Base-by-base conservation (phyloP, 441 rosid genomes). In the Pelargonium myrrhifolium region DNA sequence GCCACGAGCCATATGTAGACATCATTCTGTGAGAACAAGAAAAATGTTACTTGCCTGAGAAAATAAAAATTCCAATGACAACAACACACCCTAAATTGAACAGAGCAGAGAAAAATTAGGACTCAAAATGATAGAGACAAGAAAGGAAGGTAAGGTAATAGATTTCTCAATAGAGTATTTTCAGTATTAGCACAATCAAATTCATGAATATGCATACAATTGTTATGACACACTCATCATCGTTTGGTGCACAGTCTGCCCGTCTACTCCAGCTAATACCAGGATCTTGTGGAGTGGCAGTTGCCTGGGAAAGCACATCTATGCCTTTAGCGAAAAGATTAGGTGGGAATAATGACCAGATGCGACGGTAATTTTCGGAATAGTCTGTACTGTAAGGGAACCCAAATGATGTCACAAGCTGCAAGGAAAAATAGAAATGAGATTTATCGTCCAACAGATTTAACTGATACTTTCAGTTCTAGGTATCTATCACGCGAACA, bases 311-410 rank as follows among this genome's bases (percentile, higher is more conserved):
- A 60, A 93, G 96, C 28, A 79, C 67, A 21, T 60, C 35, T 31
- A 91, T 72, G 43, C 86, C 85, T 43, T 76, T 61, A 8, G 92
- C 86, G 37, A 89, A 89, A 74, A 91, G 92, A 86, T 88, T 91
- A 0, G 97, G 97, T 4, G 97, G 92, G 80, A 86, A 94, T 22
- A 94, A 53, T 15, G 97, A 91, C 99, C 99, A 94, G 77, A 89
- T 12, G 72, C 20, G 40, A 62, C 77, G 79, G n/a, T 70, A 14
- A 40, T 61, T 17, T 24, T n/a, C 20, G 35, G 83, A 45, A 9
- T 66, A 60, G 20, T 1, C 17, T 0, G 65, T 8, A 21, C 69
- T 61, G 68, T 89, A 94, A 21, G 97, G 97, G 76, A 84, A 89
- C 43, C 92, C 96, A 56, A 11, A 58, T 31, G 56, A 1, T 9